Evolutionary conservation across 2,329 filamentous ascomycete genomes (phyloP), one percentile per base, ranked within the genome.

Genomic region (Colletotrichum melonis): DNA sequence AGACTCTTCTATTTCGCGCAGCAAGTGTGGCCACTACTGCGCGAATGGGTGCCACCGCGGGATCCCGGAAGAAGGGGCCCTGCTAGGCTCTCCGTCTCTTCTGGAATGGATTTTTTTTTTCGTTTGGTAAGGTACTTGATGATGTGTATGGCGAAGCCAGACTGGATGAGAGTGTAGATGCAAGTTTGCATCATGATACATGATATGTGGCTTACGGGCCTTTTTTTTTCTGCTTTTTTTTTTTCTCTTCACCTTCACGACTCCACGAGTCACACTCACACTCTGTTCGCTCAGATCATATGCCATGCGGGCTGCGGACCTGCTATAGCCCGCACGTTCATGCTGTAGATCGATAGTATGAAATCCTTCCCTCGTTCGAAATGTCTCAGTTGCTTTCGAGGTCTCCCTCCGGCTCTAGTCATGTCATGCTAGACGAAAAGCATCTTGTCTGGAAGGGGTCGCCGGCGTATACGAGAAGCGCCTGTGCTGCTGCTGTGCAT

Each of bases 1-100:
- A 38, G 63, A 72, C 63, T 52, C 26, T 38, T 66, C 69, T 16
- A 67, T 57, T 57, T 38, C n/a, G n/a, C 52, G 24, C 52, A 22
- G 24, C 52, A 46, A 16, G 14, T 38, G 35, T n/a, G 14, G 14
- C 14, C 24, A 30, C 55, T 66, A n/a, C 35, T 49, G 12, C 12
- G 42, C 38, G 63, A 49, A 63, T 57, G n/a, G n/a, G 49, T 49
- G 57, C 57, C 63, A 57, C 69, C 57, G 35, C 63, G 26, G 58
- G 38, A 58, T n/a, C 30, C 55, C 56, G 49, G 35, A 58, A 56
- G 63, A 42, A 24, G n/a, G 52, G 24, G 26, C 42, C 42, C 42
- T 46, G 42, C 42, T 46, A 46, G 42, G 42, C 42, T 19, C 16
- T 38, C 35, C 11, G 12, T 38, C 35, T 38, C 35, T 16, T 38